Percentiles rank a stretch among this genome's conserved stretches.
Evolutionary conservation across 2,329 filamentous ascomycete species (phyloP).

Genomic region (Pleomassaria siparia): DNA sequence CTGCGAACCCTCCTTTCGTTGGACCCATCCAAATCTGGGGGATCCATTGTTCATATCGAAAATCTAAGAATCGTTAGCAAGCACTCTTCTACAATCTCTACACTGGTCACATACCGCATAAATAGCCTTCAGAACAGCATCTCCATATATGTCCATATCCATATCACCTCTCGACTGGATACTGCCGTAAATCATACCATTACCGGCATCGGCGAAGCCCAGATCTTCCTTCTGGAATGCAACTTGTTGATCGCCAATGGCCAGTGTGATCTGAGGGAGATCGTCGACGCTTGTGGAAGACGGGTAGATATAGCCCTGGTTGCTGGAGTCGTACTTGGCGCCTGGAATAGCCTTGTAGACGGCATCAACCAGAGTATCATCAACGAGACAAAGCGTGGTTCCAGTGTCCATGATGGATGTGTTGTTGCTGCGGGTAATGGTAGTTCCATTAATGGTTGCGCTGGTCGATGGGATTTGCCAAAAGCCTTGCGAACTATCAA

Average conservation of each 20-base stretch:
- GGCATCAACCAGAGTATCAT: conserved; percentile 53
- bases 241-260: conserved; percentile 20
- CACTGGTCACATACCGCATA: conserved; percentile 19
- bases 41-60: conserved; percentile 26
- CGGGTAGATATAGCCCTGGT: conserved; percentile 58
- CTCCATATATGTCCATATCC: conserved; percentile 26
- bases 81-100: neutral
- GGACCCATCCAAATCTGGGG: conserved; percentile 21
- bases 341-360: conserved; percentile 63
- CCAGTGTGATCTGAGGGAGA: conserved; percentile 20
- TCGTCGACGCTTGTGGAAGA: conserved; percentile 34
- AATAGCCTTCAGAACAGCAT: conserved; percentile 25
- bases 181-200: conserved; percentile 24
- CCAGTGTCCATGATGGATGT: conserved; percentile 65
- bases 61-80: conserved; percentile 15
- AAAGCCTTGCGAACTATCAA: conserved; percentile 61
- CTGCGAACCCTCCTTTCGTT: conserved; percentile 22
- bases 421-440: conserved; percentile 33
- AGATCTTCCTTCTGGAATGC: conserved; percentile 27
- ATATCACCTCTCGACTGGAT: conserved; percentile 24
- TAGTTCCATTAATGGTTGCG: conserved; percentile 48
- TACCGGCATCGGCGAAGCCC: conserved; percentile 24
- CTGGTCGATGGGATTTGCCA: conserved; percentile 61
- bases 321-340: conserved; percentile 48
- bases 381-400: conserved; percentile 64